Percentiles rank a stretch among this genome's conserved stretches.
Conservation (phyloP, 495 filamentous ascomycete genomes). For the Penicillium longicatenatum region DNA sequence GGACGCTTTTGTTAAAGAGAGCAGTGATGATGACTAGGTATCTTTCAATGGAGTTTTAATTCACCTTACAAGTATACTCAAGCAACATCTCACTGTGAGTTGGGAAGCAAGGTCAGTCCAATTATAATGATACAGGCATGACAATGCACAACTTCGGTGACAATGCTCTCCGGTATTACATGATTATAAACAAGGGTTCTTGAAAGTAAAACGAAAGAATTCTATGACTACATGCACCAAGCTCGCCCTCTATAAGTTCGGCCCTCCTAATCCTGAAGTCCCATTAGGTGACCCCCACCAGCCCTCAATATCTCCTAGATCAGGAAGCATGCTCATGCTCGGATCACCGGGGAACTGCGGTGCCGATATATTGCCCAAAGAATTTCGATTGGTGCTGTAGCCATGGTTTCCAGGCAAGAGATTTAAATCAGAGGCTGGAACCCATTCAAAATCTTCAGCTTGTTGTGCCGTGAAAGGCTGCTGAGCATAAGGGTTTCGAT, state of each 20-base stretch:
- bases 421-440: slow-evolving; percentile 33
- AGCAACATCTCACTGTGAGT: too few relatives aligned
- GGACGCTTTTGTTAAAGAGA: slow-evolving; percentile 17
- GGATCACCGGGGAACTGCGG: slow-evolving; percentile 29
- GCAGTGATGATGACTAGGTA: slow-evolving; percentile 7
- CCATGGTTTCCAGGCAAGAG: slow-evolving; percentile 33
- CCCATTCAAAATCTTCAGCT: slow-evolving; percentile 38
- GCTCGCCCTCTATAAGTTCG: neutral
- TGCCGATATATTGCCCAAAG: slow-evolving; percentile 10
- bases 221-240: too few relatives aligned
- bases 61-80: too few relatives aligned
- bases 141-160: neutral
- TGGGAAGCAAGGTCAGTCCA: neutral
- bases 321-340: slow-evolving; percentile 33
- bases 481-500: slow-evolving; percentile 2
- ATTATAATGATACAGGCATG: neutral
- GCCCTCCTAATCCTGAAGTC: slow-evolving; percentile 17
- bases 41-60: neutral
- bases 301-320: slow-evolving; percentile 38
- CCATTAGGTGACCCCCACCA: slow-evolving; percentile 43
- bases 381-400: slow-evolving; percentile 4
- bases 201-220: neutral
- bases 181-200: neutral
- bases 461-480: slow-evolving; percentile 18
- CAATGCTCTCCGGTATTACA: neutral